Base-by-base conservation (phyloP, 768 basidiomycete genomes). In the Leccinum olivaceopallidum region DNA sequence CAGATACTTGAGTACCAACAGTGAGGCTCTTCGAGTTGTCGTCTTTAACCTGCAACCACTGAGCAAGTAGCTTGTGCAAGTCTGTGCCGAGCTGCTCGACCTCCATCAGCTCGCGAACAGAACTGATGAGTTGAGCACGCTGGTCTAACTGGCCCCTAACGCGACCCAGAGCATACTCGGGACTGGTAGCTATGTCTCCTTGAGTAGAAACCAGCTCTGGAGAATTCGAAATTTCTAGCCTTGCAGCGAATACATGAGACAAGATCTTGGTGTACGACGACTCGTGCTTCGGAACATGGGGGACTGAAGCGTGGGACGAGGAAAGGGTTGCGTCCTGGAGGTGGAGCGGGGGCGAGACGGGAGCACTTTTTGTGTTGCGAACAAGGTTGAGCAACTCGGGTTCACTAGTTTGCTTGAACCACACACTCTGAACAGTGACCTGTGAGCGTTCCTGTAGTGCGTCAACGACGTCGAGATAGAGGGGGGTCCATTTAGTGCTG, bases 81-180 rank as follows among this genome's bases (percentile, higher is more conserved):
- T 87, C 84, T 2, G 76, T 63, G 36, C 80, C 73, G 47, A 87
- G 67, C 47, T 77, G 73, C 14, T 77, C 75, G 49, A 80, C 77
- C 44, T 82, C 81, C 56, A 98, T 75, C 24, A 94, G 75, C 42
- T 84, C 82, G 67, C 87, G 84, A 30, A 95, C 83, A 36, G 83
- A 80, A 5, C 76, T 71, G 28, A 88, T 73, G 26, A 98, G 85
- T 62, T 86, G 82, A 28, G 79, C 78, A n/a, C 94, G 84, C 62
- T 87, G 82, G 60, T 92, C 90, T 53, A 92, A 71, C 65, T 94
- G 85, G 3, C 90, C 92, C 42, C 92, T 87, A 52, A 95, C 87
- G 50, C 94, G 89, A 13, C 97, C 96, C 37, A 98, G 83, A 1
- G 97, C 96, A 70, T 89, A 98, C 71, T 98, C 94, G 2, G 96